Base-by-base conservation (phyloP, 2,329 filamentous ascomycete species). In the Pyrenophora seminiperda region DNA sequence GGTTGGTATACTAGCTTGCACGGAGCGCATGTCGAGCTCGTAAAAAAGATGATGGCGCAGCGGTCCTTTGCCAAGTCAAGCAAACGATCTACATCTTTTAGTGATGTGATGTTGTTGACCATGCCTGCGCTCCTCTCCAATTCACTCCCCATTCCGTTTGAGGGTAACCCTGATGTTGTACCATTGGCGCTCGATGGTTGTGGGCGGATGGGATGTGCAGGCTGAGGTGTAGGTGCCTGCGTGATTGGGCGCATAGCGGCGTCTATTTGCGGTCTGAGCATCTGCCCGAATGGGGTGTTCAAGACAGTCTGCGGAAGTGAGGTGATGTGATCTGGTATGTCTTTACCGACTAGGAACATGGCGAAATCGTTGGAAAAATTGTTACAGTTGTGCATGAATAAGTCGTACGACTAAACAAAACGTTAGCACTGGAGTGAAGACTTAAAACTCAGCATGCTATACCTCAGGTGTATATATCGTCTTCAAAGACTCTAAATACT, bases 291-390 rank as follows among this genome's bases (percentile, higher is more conserved):
- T 0, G 91, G 91, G 0, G 91, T 94, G 50, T 89, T 85, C 10
- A 97, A 80, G 7, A 97, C 92, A 1, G 87, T 88, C 65, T 91
- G 82, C 0, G 93, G 93, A 68, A 97, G 86, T 59, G 87, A 90
- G 22, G 84, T 83, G 59, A 99, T 97, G 63, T 96, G 86, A 1
- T 86, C 82, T 0, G 94, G 94, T 52, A 97, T 97, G 2, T 90
- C 89, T 61, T 86, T 89, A 17, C 94, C 93, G 1, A 97, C 78
- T 0, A 97, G 79, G 57, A 97, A 97, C 73, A 90, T 94, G 56
- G 90, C 80, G 59, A 97, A 87, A 54, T 96, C 91, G 67, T 97
- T 93, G 3, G 89, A 90, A 73, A 97, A 99, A 73, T 97, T 97
- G 76, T 97, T 99, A 78, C 93, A 97, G 70, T 99, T 99, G 74